phyloP scores from a whole-genome alignment of 805 yeast genomes.

The Barnettozyma botsteinii region DNA sequence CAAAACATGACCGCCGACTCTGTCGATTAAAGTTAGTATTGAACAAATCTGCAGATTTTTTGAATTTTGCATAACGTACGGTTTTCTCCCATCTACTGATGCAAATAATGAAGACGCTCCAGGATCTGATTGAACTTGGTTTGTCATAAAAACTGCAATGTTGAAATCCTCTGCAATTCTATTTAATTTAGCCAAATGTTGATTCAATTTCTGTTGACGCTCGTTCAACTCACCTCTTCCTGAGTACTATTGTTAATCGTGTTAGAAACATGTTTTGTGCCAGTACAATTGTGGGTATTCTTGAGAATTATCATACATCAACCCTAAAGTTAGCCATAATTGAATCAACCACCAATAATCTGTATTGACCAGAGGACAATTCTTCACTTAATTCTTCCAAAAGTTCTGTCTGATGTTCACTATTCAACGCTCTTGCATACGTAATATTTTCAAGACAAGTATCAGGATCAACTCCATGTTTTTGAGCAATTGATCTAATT shows the following conservation, averaged over 20 bases:
- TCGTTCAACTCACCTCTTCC: slow-evolving; percentile 78
- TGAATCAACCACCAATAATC: slow-evolving; percentile 55
- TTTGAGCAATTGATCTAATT: slow-evolving; percentile 55
- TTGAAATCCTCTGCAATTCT: slow-evolving; percentile 75
- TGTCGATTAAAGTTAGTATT: slow-evolving; percentile 9
- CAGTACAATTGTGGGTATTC: neutral
- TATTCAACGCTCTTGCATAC: slow-evolving; percentile 70
- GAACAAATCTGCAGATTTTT: no score
- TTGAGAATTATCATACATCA: slow-evolving; percentile 33
- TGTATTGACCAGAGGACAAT: slow-evolving; percentile 61
- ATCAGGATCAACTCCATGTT: slow-evolving; percentile 65
- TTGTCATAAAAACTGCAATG: slow-evolving; percentile 67
- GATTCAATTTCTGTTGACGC: slow-evolving; percentile 62
- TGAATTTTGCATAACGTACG: no score
- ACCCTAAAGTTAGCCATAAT: slow-evolving; percentile 78
- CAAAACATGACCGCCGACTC: slow-evolving; percentile 73
- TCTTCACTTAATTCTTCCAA: slow-evolving; percentile 61
- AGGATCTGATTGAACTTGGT: slow-evolving; percentile 80
- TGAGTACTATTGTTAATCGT: slow-evolving; percentile 39
- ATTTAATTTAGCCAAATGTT: slow-evolving; percentile 45
- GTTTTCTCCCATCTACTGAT: slow-evolving; percentile 77
- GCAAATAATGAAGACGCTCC: slow-evolving; percentile 78
- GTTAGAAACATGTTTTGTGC: no score
- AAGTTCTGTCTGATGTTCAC: slow-evolving; percentile 74
- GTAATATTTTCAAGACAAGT: slow-evolving; percentile 66